Base-by-base conservation (phyloP, 352 stramenopile genomes). In the Pythium aristosporum region DNA sequence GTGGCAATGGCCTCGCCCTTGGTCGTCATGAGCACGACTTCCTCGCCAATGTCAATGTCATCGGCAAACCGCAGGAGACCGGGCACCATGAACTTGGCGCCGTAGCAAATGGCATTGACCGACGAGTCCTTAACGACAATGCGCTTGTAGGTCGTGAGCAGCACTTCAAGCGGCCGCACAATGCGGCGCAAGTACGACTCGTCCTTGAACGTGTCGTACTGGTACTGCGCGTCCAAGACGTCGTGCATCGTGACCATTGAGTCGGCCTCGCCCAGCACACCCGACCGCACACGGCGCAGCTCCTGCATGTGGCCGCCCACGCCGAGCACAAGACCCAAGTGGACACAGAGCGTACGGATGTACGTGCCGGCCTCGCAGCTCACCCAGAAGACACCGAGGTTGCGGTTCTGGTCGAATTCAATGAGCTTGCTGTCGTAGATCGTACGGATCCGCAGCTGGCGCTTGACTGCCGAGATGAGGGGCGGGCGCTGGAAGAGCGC, bases 51-150 rank as follows among this genome's bases (percentile, higher is more conserved):
- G 76, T 99, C 97, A 78, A 99, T 99, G 76, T 98, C 97, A 74
- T 99, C 96, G 2, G 97, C 97, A 80, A 99, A 99, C 43, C 98
- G 91, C 51, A 99, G 75, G 23, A 99, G 77, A 69, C 98, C 98
- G 0, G 98, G 98, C 51, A 99, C 96, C 98, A 99, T 99, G 54
- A 99, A 96, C 87, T 99, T 99, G 65, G 98, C 98, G 47, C 98
- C 98, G 79, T 99, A 99, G 80, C 98, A 99, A 72, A 99, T 99
- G 28, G 98, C 98, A 81, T 99, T 99, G 6, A 99, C 97, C 13
- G 96, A 98, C 30, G 84, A 98, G 85, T 99, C 98, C 87, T 99
- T 99, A 16, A 99, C 97, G 28, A 99, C 98, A 34, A 99, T 92
- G 21, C 98, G 91, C 85, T 99, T 99, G 88, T 98, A 99, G 34